Conservation (phyloP, 345 rosid genomes). For the Dovyalis caffra region DNA sequence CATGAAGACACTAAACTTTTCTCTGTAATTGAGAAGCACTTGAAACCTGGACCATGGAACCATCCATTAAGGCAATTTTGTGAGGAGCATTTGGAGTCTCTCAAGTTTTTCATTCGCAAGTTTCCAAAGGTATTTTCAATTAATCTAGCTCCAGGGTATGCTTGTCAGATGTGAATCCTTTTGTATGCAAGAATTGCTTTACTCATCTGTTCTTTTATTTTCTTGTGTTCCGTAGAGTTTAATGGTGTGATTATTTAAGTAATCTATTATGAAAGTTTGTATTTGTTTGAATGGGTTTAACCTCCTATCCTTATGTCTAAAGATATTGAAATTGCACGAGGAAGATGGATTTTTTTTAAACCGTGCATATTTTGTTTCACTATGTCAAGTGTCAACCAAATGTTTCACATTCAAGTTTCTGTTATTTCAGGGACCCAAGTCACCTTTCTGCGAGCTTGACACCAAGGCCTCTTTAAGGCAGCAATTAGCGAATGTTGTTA, state of each 20-base stretch:
- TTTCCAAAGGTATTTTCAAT: slow-evolving; percentile 48
- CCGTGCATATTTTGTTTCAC: too few relatives aligned
- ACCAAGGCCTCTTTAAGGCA: slow-evolving; percentile 53
- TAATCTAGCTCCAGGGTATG: neutral
- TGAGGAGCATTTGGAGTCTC: slow-evolving; percentile 51
- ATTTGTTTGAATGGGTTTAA: too few relatives aligned
- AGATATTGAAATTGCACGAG: too few relatives aligned
- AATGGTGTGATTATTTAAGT: too few relatives aligned
- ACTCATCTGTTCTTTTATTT: too few relatives aligned
- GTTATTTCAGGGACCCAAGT: slow-evolving; percentile 56
- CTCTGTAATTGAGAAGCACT: slow-evolving; percentile 64
- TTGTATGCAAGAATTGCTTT: neutral
- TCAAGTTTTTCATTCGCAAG: slow-evolving; percentile 63
- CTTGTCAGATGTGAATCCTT: neutral
- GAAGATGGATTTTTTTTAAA: too few relatives aligned
- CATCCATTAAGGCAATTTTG: slow-evolving; percentile 61
- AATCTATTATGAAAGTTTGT: too few relatives aligned
- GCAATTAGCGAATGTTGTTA: slow-evolving; percentile 53
- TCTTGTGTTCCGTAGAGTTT: too few relatives aligned
- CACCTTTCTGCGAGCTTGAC: slow-evolving; percentile 64
- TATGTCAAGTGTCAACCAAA: too few relatives aligned
- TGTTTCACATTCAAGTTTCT: neutral
- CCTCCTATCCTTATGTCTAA: too few relatives aligned
- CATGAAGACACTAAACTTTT: slow-evolving; percentile 56
- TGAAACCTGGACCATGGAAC: slow-evolving; percentile 76